Conservation (phyloP, 257 asterid genomes). For the Verbena officinalis region DNA sequence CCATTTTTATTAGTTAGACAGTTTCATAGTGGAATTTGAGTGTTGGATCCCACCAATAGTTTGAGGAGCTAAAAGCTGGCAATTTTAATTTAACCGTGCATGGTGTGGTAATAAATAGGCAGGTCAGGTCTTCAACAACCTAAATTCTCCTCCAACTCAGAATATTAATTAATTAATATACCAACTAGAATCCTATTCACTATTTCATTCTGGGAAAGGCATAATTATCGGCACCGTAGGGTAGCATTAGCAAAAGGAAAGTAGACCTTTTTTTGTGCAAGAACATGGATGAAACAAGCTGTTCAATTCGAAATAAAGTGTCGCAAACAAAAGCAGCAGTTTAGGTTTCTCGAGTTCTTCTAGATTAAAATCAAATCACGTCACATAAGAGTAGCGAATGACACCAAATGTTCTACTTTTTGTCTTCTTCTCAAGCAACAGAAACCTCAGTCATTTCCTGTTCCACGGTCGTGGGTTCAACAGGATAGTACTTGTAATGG, state of each 20-base stretch:
- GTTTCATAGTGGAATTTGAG: too few relatives aligned
- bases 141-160: not conserved
- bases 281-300: not conserved
- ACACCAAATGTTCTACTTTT: slow-evolving; percentile 20
- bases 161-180: not conserved
- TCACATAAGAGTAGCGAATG: slow-evolving; percentile 16
- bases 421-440: slow-evolving; percentile 41
- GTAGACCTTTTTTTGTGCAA: not conserved
- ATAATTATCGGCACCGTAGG: too few relatives aligned
- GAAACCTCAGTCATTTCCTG: slow-evolving; percentile 79
- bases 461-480: slow-evolving; percentile 64
- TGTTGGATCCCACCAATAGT: too few relatives aligned
- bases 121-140: not conserved
- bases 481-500: slow-evolving; percentile 75
- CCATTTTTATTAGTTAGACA: too few relatives aligned
- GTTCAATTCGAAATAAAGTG: slow-evolving; percentile 20
- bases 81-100: too few relatives aligned
- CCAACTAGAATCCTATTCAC: not conserved
- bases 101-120: too few relatives aligned
- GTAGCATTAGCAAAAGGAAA: not conserved
- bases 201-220: not conserved
- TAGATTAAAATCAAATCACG: not conserved
- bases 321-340: slow-evolving; percentile 11
- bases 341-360: not conserved
- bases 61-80: too few relatives aligned